These are phyloP conservation scores for Butyriboletus loyo DNA, from an alignment of 768 basidiomycete genomes.

Conservation along the genomic window DNA sequence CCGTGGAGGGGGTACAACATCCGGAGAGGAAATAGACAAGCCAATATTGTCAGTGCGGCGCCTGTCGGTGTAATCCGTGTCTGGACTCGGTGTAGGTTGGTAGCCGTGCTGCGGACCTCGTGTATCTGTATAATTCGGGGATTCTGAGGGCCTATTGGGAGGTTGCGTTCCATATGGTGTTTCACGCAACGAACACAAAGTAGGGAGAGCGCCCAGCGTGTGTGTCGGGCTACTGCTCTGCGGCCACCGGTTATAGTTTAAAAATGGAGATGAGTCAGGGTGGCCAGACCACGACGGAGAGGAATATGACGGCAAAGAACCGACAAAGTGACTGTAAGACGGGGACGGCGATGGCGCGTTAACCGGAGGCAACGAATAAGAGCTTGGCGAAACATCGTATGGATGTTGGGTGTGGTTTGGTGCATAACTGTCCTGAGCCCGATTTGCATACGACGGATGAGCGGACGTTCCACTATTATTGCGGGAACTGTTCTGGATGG, in stretches of 20 bases:
- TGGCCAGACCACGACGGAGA: slow-evolving; percentile 27
- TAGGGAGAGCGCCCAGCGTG: slow-evolving; percentile 20
- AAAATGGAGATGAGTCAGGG: slow-evolving; percentile 28
- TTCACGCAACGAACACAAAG: slow-evolving; percentile 31
- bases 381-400: slow-evolving; percentile 27
- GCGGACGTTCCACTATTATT: slow-evolving; percentile 15
- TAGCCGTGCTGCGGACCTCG: slow-evolving; percentile 36
- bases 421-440: slow-evolving; percentile 27
- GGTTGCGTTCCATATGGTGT: slow-evolving; percentile 24
- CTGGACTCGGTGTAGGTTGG: slow-evolving; percentile 37
- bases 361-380: slow-evolving; percentile 33
- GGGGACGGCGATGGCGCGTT: slow-evolving; percentile 27
- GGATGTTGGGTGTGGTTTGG: slow-evolving; percentile 23
- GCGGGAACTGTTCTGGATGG: slow-evolving; percentile 28
- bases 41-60: slow-evolving; percentile 31
- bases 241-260: slow-evolving; percentile 32
- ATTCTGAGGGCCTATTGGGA: slow-evolving; percentile 41
- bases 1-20: slow-evolving; percentile 54
- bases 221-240: slow-evolving; percentile 28
- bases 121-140: slow-evolving; percentile 26
- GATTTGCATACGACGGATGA: slow-evolving; percentile 25
- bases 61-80: slow-evolving; percentile 36
- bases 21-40: slow-evolving; percentile 30
- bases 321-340: slow-evolving; percentile 26
- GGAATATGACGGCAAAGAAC: slow-evolving; percentile 27